These are phyloP conservation scores for Penicillium psychrosexuale DNA, from an alignment of 2,329 filamentous ascomycete genomes.

Conservation along the genomic window DNA sequence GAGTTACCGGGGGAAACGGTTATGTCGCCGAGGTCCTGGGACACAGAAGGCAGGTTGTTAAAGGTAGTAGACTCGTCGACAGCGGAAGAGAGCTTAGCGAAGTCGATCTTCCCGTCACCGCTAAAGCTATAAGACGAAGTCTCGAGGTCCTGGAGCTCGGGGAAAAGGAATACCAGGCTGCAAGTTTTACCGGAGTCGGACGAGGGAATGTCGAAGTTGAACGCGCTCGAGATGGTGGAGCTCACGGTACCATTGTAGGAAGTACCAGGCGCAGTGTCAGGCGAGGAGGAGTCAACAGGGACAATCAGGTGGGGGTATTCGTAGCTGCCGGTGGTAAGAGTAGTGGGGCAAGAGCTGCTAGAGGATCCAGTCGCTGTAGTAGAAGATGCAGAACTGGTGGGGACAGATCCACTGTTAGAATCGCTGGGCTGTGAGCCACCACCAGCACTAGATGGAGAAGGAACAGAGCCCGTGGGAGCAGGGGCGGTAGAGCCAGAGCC, in stretches of 20 bases:
- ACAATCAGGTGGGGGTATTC: conserved; percentile 63
- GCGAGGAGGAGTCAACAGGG: conserved; percentile 55
- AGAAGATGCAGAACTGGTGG: conserved; percentile 10
- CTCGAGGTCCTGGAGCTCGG: conserved; percentile 55
- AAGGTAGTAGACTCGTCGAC: conserved; percentile 54
- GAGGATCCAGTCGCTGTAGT: conserved; percentile 15
- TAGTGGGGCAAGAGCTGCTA: conserved; percentile 42
- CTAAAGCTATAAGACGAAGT: conserved; percentile 58
- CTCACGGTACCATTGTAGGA: conserved; percentile 57
- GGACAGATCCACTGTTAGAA: conserved; percentile 4
- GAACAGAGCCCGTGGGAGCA: background rate
- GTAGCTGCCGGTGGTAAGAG: conserved; percentile 45
- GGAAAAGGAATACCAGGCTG: conserved; percentile 64
- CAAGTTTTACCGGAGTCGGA: conserved; percentile 58
- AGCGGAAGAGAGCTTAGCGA: conserved; percentile 49
- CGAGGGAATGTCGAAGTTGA: conserved; percentile 65
- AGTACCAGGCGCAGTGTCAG: conserved; percentile 53
- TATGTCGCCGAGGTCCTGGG: conserved; percentile 44
- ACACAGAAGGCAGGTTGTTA: conserved; percentile 50
- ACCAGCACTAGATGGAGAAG: background rate
- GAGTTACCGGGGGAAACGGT: conserved; percentile 54
- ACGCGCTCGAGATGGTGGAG: conserved; percentile 55
- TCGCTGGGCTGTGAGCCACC: background rate
- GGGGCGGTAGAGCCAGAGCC: background rate
- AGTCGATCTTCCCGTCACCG: conserved; percentile 54